Evolutionary conservation across 2,329 filamentous ascomycete species (phyloP).

Genomic region (Diaporthe ilicicola): DNA sequence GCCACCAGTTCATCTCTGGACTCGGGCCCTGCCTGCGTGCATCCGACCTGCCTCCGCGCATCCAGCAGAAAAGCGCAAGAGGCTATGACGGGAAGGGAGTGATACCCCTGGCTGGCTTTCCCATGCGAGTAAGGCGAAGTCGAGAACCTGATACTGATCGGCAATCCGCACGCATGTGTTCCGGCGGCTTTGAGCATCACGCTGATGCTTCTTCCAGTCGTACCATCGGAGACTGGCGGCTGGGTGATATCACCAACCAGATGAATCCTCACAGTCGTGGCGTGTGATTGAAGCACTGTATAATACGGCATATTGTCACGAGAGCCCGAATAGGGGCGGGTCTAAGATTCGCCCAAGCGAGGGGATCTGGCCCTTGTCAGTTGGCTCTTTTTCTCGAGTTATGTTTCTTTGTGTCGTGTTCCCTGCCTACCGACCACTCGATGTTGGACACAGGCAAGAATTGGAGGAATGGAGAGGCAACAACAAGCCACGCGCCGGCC

Average conservation of each 20-base stretch:
- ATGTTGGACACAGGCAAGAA: neutral
- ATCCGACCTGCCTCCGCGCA: constrained; percentile 20
- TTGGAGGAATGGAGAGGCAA: neutral
- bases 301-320: neutral
- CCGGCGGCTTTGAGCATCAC: constrained; percentile 20
- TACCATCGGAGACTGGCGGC: neutral
- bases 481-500: neutral
- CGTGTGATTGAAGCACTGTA: constrained; percentile 10
- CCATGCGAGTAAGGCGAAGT: constrained; percentile 14
- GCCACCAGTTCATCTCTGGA: constrained; percentile 29
- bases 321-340: neutral
- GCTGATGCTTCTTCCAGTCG: constrained; percentile 17
- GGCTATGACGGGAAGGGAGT: constrained; percentile 1
- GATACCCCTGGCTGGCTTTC: neutral
- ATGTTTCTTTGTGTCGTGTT: neutral
- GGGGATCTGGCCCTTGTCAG: constrained; percentile 1
- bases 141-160: constrained; percentile 18
- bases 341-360: neutral
- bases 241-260: constrained; percentile 16
- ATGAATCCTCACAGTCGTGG: neutral
- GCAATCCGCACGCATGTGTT: constrained; percentile 19
- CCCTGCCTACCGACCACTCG: neutral
- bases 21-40: constrained; percentile 29
- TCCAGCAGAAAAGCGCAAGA: constrained; percentile 11
- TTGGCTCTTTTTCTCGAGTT: neutral